Evolutionary conservation across 2,329 filamentous ascomycete species (phyloP).

Genomic region (Helotiales sp.): DNA sequence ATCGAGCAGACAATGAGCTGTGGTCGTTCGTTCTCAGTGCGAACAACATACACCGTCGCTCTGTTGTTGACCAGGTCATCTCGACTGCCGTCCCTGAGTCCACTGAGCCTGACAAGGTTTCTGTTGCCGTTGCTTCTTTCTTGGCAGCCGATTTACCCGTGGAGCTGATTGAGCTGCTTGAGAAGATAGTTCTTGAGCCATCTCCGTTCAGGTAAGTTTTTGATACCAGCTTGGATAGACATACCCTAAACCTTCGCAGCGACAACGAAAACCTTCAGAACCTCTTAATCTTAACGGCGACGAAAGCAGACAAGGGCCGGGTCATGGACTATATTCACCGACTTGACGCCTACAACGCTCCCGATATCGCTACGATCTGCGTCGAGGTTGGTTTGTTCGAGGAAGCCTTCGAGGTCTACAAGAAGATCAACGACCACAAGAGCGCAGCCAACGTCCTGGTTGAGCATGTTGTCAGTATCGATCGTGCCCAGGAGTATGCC

Average conservation of each 20-base stretch:
- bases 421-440: constrained; percentile 91
- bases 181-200: constrained; percentile 99
- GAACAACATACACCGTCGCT: constrained; percentile 94
- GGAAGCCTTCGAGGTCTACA: constrained; percentile 98
- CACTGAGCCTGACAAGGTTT: constrained; percentile 92
- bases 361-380: constrained; percentile 91
- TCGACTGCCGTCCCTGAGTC: constrained; percentile 93
- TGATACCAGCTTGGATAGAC: not conserved
- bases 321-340: constrained; percentile 97
- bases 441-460: constrained; percentile 91
- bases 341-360: constrained; percentile 85
- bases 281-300: constrained; percentile 91
- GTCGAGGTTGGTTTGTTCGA: constrained; percentile 95
- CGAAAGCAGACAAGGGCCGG: constrained; percentile 92
- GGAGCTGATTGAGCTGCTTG: constrained; percentile 94
- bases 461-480: constrained; percentile 96
- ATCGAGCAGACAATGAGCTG: constrained; percentile 86
- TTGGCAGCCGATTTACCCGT: constrained; percentile 87
- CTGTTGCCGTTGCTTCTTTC: constrained; percentile 91
- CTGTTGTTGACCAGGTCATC: constrained; percentile 94
- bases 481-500: constrained; percentile 93
- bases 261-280: constrained; percentile 98
- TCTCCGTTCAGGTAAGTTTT: constrained; percentile 77
- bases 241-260: not conserved
- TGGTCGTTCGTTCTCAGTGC: constrained; percentile 94